These are phyloP conservation scores for Fonsecaea monophora DNA, from an alignment of 2,329 filamentous ascomycete genomes.

Conservation along the genomic window DNA sequence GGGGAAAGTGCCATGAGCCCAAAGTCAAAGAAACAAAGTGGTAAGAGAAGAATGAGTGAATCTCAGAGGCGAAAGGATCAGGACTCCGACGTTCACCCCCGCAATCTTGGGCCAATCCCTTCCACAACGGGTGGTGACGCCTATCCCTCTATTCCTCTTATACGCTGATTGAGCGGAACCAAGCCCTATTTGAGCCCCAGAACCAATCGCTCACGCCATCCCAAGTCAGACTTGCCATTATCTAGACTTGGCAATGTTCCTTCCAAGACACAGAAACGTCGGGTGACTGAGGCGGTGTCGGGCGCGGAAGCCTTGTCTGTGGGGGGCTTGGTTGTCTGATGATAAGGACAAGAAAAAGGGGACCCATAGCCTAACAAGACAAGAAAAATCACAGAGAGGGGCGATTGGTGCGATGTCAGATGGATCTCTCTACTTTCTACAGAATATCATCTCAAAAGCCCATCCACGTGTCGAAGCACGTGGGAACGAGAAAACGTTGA, in stretches of 20 bases:
- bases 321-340: not conserved
- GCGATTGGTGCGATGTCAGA: not conserved
- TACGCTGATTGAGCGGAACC: conserved; percentile 4
- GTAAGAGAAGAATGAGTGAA: conserved; percentile 8
- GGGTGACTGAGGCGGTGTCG: conserved; percentile 15
- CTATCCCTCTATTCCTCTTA: not conserved
- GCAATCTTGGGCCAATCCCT: conserved; percentile 22
- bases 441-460: not conserved
- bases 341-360: conserved; percentile 7
- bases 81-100: conserved; percentile 15
- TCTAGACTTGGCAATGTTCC: conserved; percentile 6
- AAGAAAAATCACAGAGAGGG: not conserved
- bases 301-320: conserved; percentile 8
- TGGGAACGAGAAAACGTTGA: conserved; percentile 2
- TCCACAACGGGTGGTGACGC: not conserved
- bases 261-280: conserved; percentile 18
- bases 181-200: conserved; percentile 3
- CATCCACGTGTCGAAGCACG: conserved; percentile 6
- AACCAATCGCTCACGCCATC: conserved; percentile 14
- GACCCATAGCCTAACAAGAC: not conserved
- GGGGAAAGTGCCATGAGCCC: conserved; percentile 9
- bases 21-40: not conserved
- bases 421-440: not conserved
- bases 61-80: not conserved
- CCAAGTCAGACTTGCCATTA: not conserved